Base-by-base conservation (phyloP, 2,329 filamentous ascomycete genomes). In the Fusarium pseudocircinatum region DNA sequence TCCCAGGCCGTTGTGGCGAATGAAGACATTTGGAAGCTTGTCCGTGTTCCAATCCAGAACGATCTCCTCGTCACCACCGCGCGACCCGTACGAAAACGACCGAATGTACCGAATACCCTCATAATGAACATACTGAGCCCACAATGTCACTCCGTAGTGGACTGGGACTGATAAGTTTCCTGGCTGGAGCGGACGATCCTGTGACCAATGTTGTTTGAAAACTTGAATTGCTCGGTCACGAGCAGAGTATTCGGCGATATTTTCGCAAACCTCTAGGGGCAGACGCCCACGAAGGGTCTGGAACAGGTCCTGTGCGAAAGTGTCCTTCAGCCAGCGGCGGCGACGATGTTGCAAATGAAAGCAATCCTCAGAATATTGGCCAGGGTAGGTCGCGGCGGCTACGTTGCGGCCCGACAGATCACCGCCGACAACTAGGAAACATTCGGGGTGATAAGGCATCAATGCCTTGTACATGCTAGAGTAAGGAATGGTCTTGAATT, bases 141-240 rank as follows among this genome's bases (percentile, higher is more conserved):
- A 50, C 1, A 50, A 2, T 20, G 4, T 34, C 0, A n/a, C n/a
- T 0, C n/a, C 30, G 2, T 2, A 0, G 5, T 18, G 30, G 30
- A 50, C 8, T 0, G 30, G 47, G 1, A 34, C 11, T 18, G 47
- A 50, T 12, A 50, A 32, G 1, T 47, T 30, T 3, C 28, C 1
- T n/a, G 13, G 28, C 0, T 7, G 20, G 20, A 0, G 13, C 0
- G 13, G 28, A n/a, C 3, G 6, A 0, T 22, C 22, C 28, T 30
- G 5, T 11, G 20, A n/a, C 13, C 44, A 32, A 0, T 4, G 44
- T 3, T 32, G 13, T 47, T 47, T 6, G 12, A 47, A 47, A 6
- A 4, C 30, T 50, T 24, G 43, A 0, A 28, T 20, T 1, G 43
- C 43, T 5, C 5, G 28, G 4, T 49, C 46, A 3, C 14, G 28